These are phyloP conservation scores for Drechmeria coniospora DNA, from an alignment of 2,329 filamentous ascomycete genomes.

Conservation along the genomic window DNA sequence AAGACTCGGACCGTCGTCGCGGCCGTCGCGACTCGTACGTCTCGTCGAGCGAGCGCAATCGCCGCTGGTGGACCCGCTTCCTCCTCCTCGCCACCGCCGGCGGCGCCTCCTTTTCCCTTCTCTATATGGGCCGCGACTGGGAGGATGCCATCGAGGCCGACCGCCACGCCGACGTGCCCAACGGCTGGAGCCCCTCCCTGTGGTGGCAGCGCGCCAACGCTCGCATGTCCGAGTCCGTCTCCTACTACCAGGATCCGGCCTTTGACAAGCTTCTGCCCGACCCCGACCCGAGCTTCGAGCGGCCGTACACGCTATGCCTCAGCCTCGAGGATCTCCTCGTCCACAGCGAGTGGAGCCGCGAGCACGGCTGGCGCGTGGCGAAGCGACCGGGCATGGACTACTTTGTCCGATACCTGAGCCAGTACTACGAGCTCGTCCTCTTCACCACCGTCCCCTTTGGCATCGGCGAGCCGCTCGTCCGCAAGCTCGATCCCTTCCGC, in stretches of 20 bases:
- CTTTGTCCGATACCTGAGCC: conserved; percentile 88
- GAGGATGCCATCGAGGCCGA: conserved; percentile 62
- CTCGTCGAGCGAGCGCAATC: conserved; percentile 75
- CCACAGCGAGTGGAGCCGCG: conserved; percentile 85
- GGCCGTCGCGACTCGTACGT: conserved; percentile 58
- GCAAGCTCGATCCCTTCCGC: conserved; percentile 88
- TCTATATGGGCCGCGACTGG: conserved; percentile 82
- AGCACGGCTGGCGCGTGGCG: conserved; percentile 88
- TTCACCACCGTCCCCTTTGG: conserved; percentile 81
- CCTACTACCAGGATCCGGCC: conserved; percentile 90
- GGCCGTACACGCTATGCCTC: conserved; percentile 83
- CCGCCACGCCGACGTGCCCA: conserved; percentile 55
- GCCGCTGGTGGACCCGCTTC: conserved; percentile 60
- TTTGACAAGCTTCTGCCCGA: conserved; percentile 88
- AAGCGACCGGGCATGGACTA: conserved; percentile 95
- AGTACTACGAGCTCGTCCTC: conserved; percentile 95
- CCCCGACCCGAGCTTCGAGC: conserved; percentile 60
- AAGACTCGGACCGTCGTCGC: conserved; percentile 20
- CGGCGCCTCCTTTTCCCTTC: conserved; percentile 38
- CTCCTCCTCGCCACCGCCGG: conserved; percentile 49
- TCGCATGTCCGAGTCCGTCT: conserved; percentile 58
- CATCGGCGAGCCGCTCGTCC: conserved; percentile 73
- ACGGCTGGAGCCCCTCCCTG: conserved; percentile 58
- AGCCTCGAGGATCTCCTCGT: conserved; percentile 88
- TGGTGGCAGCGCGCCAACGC: conserved; percentile 74